Conservation (phyloP, 805 yeast genomes). For the Metschnikowia continentalis region DNA sequence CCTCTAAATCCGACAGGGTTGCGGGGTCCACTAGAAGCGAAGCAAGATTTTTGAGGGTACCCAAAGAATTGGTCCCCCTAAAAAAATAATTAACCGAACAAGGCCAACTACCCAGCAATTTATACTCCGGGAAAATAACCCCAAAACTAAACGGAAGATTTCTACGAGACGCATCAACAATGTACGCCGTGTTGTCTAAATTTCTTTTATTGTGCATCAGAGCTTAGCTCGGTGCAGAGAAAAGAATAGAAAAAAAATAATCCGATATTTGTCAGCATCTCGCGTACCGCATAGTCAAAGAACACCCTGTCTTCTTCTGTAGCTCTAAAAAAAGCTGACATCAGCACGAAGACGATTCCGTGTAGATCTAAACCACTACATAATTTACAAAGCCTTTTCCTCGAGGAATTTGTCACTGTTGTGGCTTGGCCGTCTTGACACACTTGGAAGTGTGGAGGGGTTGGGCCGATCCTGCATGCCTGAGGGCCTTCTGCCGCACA, state of each 20-base stretch:
- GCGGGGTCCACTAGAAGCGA: neutral
- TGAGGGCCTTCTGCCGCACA: neutral
- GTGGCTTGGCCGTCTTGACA: neutral
- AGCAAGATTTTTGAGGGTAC: neutral
- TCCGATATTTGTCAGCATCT: slow-evolving; percentile 2
- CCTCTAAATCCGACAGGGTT: no score
- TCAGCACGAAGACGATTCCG: no score
- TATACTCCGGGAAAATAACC: neutral
- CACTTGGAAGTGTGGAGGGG: neutral
- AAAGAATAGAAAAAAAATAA: neutral
- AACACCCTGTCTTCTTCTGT: neutral
- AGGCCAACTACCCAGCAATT: neutral
- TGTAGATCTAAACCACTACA: neutral
- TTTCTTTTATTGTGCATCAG: neutral
- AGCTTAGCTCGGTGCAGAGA: neutral
- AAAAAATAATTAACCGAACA: neutral
- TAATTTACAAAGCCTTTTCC: neutral
- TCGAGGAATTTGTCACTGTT: neutral
- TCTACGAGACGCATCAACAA: neutral
- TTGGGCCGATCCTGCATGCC: neutral
- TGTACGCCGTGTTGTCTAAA: neutral
- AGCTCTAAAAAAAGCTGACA: neutral
- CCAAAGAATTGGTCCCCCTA: no score
- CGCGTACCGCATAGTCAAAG: neutral
- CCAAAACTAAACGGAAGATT: neutral